Percentiles rank a stretch among this genome's conserved stretches.
phyloP scores from a whole-genome alignment of 192 early-diverging fungal genomes.

The Backusella psychrophila region DNA sequence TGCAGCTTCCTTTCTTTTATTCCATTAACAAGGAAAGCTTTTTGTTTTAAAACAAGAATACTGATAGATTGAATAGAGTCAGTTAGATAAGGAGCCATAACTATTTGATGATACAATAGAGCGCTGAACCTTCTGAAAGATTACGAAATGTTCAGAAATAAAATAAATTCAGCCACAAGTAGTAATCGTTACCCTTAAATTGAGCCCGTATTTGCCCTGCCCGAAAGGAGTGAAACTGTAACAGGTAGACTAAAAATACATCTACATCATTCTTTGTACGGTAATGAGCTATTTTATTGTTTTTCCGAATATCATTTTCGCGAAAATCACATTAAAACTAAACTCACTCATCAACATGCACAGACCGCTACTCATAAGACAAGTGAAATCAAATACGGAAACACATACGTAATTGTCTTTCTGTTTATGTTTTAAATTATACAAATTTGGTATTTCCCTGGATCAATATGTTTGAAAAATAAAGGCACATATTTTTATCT shows the following conservation, averaged over 20 bases:
- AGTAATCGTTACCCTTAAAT: no score
- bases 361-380: no score
- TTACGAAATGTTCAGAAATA: neutral
- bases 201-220: neutral
- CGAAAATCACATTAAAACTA: neutral
- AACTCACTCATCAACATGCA: no score
- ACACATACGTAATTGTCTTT: no score
- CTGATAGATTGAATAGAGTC: neutral
- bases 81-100: neutral
- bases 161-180: no score
- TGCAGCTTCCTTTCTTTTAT: neutral
- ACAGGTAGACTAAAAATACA: neutral
- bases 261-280: neutral
- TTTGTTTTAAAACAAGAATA: neutral
- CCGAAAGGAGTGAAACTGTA: neutral
- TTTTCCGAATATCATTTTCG: neutral
- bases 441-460: no score
- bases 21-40: neutral
- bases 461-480: no score
- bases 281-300: neutral
- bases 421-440: no score
- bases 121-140: neutral
- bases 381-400: no score
- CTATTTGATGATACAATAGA: neutral
- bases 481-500: no score